A percentile compares a stretch with the other conserved stretches of the same genome.
These are phyloP conservation scores for Ziziphus jujuba DNA, from an alignment of 306 rosid species.

Conservation along the genomic window DNA sequence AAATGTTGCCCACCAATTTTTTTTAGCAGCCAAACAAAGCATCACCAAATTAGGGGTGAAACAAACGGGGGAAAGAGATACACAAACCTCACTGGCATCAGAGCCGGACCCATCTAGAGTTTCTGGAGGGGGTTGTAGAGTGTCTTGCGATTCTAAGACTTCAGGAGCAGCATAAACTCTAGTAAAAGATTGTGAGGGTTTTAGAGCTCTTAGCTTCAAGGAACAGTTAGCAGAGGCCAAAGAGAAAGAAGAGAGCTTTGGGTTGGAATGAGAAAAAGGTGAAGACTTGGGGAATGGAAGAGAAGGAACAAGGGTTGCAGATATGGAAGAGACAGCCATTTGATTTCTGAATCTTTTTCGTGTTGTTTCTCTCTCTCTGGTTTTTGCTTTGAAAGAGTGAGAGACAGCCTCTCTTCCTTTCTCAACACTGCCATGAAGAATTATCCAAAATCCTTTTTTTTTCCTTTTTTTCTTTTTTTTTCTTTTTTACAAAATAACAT, in stretches of 20 bases:
- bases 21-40: constrained; percentile 2
- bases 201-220: constrained; percentile 36
- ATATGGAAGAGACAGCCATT: constrained; percentile 77
- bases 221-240: constrained; percentile 30
- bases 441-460: constrained; percentile 39
- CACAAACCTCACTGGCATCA: constrained; percentile 43
- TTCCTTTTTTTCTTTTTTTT: not conserved
- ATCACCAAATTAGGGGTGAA: not conserved
- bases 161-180: constrained; percentile 67
- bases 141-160: constrained; percentile 51
- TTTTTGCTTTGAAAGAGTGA: not conserved
- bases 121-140: constrained; percentile 44
- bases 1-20: constrained; percentile 8
- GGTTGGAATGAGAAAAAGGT: constrained; percentile 37
- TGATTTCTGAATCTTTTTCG: constrained; percentile 9
- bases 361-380: not conserved
- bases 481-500: not conserved
- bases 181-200: constrained; percentile 41
- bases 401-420: not conserved
- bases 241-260: constrained; percentile 33
- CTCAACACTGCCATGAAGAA: constrained; percentile 15
- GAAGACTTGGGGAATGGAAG: constrained; percentile 49
- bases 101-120: constrained; percentile 35
- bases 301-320: constrained; percentile 50
- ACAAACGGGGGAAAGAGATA: constrained; percentile 6